These are phyloP conservation scores for Arachis hypogaea DNA, from an alignment of 306 rosid species.

Conservation along the genomic window DNA sequence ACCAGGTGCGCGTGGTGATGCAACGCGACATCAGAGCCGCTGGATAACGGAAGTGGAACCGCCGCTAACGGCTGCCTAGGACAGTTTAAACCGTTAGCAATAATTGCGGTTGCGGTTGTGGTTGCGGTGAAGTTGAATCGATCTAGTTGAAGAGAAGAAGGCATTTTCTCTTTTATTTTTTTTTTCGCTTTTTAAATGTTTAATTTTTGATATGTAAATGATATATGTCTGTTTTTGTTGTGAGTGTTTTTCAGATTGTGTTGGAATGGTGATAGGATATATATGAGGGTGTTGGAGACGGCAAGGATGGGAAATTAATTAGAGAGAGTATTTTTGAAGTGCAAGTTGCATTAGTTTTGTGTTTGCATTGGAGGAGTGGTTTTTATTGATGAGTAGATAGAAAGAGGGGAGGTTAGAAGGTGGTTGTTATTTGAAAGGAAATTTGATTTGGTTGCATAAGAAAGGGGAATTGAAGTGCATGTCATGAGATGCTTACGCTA, in stretches of 20 bases:
- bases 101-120: conserved; percentile 30
- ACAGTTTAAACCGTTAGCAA: conserved; percentile 45
- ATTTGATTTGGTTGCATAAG: conserved; percentile 33
- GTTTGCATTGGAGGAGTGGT: not conserved
- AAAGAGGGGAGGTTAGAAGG: not conserved
- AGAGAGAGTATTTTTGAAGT: conserved; percentile 41
- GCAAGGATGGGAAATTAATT: not conserved
- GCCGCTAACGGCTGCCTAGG: conserved; percentile 35
- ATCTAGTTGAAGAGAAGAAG: conserved; percentile 47
- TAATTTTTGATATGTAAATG: not conserved
- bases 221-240: not conserved
- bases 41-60: conserved; percentile 24
- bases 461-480: not conserved
- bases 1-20: conserved; percentile 46
- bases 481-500: conserved; percentile 41
- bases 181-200: not conserved
- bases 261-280: conserved; percentile 17
- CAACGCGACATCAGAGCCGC: conserved; percentile 1
- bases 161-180: conserved; percentile 31
- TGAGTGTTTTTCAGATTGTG: not conserved
- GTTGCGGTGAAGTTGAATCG: conserved; percentile 42
- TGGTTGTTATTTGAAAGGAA: not conserved
- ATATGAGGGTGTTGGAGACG: conserved; percentile 16
- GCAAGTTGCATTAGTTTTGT: conserved; percentile 48
- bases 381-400: conserved; percentile 1